Conservation (phyloP, 805 yeast genomes). For the Cephaloascus albidus region DNA sequence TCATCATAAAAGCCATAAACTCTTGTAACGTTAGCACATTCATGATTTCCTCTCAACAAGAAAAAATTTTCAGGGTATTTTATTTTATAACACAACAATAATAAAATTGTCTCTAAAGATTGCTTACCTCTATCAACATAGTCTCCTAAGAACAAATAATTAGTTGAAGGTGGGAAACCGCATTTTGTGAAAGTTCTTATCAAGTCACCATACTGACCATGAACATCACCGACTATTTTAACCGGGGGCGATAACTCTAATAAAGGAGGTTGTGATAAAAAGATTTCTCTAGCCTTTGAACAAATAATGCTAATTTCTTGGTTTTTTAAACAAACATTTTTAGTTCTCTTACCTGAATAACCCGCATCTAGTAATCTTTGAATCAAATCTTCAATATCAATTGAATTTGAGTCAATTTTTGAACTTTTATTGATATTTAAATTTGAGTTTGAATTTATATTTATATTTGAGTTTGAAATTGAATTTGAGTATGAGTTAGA, state of each 20-base stretch:
- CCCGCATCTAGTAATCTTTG: slow-evolving; percentile 93
- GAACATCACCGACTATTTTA: slow-evolving; percentile 88
- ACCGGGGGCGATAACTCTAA: slow-evolving; percentile 83
- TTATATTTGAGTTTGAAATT: background rate
- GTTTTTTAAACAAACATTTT: slow-evolving; percentile 79
- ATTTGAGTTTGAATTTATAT: background rate
- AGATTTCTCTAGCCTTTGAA: slow-evolving; percentile 79
- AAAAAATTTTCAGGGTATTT: slow-evolving; percentile 96
- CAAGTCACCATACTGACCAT: slow-evolving; percentile 91
- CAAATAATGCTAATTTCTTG: slow-evolving; percentile 86
- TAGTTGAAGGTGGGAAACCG: slow-evolving; percentile 93
- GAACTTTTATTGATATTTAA: background rate
- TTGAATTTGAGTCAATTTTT: slow-evolving; percentile 4
- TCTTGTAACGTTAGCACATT: slow-evolving; percentile 92
- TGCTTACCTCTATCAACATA: slow-evolving; percentile 98
- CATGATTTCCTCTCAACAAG: slow-evolving; percentile 90
- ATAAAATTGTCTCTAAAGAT: slow-evolving; percentile 81
- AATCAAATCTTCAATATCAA: slow-evolving; percentile 77
- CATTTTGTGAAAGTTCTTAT: slow-evolving; percentile 88
- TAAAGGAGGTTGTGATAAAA: slow-evolving; percentile 82
- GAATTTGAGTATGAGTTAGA: background rate
- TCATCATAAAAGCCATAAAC: slow-evolving; percentile 98
- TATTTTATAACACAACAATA: slow-evolving; percentile 86
- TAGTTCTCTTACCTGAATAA: slow-evolving; percentile 88
- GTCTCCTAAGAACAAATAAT: slow-evolving; percentile 89